These are phyloP conservation scores for Aspergillus fijiensis DNA, from an alignment of 2,329 filamentous ascomycete genomes.

Conservation along the genomic window DNA sequence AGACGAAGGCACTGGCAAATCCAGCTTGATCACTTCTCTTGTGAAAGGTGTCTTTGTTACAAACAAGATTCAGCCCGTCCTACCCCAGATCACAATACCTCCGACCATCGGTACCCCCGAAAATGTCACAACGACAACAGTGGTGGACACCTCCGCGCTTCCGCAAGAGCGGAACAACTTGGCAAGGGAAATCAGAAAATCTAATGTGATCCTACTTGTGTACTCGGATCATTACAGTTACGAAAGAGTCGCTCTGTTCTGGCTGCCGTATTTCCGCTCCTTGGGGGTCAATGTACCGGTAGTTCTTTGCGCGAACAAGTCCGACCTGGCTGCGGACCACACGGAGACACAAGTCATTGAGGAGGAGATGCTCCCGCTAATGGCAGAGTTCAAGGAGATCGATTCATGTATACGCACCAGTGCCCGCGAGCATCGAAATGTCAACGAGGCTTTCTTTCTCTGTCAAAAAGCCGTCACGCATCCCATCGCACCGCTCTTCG, in stretches of 20 bases:
- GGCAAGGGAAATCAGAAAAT: slow-evolving; percentile 92
- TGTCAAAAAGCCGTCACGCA: slow-evolving; percentile 98
- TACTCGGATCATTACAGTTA: slow-evolving; percentile 99
- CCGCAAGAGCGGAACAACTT: slow-evolving; percentile 89
- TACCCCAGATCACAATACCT: slow-evolving; percentile 92
- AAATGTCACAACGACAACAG: slow-evolving; percentile 87
- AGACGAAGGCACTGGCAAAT: slow-evolving; percentile 94
- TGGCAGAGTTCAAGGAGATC: slow-evolving; percentile 98
- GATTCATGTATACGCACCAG: slow-evolving; percentile 96
- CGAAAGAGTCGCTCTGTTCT: slow-evolving; percentile 93
- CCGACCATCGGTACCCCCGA: slow-evolving; percentile 90
- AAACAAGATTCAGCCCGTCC: slow-evolving; percentile 89
- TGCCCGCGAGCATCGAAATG: slow-evolving; percentile 85
- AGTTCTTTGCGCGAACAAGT: slow-evolving; percentile 95
- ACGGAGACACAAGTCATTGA: slow-evolving; percentile 82
- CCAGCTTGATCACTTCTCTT: slow-evolving; percentile 87
- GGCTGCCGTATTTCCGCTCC: slow-evolving; percentile 97
- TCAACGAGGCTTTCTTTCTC: slow-evolving; percentile 95
- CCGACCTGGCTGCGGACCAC: slow-evolving; percentile 75
- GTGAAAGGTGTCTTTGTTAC: slow-evolving; percentile 97
- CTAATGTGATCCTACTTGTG: slow-evolving; percentile 92
- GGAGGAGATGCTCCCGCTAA: slow-evolving; percentile 96
- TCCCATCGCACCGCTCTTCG: slow-evolving; percentile 92
- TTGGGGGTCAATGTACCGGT: slow-evolving; percentile 98
- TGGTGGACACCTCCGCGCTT: slow-evolving; percentile 94